These are phyloP conservation scores for Multifurca ochricompacta DNA, from an alignment of 768 basidiomycete species.

Conservation along the genomic window DNA sequence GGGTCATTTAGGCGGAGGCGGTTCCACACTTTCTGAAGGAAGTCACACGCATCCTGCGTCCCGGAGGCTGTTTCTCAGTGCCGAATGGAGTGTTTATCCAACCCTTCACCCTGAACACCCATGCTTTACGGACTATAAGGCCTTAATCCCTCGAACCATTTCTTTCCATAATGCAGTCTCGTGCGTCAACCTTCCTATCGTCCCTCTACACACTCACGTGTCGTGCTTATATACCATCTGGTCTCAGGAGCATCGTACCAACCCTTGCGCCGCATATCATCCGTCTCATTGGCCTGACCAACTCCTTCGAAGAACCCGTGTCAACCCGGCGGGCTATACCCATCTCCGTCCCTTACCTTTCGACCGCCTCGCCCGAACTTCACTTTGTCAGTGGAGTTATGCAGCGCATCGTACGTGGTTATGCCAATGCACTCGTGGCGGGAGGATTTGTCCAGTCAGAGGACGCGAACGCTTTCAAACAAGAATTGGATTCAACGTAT, in stretches of 20 bases:
- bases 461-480: conserved; percentile 10
- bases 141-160: conserved; percentile 7
- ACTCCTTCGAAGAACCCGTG: conserved; percentile 6
- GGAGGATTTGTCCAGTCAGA: not conserved
- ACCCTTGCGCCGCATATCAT: conserved; percentile 9
- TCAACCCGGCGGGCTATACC: conserved; percentile 17
- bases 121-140: not conserved
- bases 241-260: conserved; percentile 1
- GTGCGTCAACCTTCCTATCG: not conserved
- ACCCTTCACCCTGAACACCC: conserved; percentile 19
- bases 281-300: conserved; percentile 1
- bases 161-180: conserved; percentile 9
- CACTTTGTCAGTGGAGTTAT: conserved; percentile 5
- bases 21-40: conserved; percentile 49
- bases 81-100: conserved; percentile 48
- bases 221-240: not conserved
- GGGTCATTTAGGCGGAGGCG: conserved; percentile 41
- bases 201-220: not conserved
- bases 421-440: conserved; percentile 9
- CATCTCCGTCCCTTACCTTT: conserved; percentile 1
- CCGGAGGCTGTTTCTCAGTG: conserved; percentile 66
- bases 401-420: not conserved
- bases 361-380: not conserved
- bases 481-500: not conserved
- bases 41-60: conserved; percentile 54